phyloP scores from a whole-genome alignment of 306 rosid species.

The Citrullus colocynthis region DNA sequence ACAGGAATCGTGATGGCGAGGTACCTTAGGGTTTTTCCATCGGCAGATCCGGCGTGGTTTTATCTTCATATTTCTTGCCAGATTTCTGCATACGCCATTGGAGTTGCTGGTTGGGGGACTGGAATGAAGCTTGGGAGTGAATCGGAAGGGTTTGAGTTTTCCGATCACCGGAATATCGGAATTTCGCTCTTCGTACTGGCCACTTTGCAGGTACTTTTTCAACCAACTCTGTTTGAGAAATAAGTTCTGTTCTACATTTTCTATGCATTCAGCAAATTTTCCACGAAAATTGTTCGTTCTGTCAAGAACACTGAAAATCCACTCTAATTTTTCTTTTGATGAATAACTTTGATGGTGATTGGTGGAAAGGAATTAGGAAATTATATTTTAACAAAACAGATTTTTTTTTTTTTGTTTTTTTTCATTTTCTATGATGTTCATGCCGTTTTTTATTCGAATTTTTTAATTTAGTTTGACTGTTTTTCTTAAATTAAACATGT shows the following conservation, averaged over 20 bases:
- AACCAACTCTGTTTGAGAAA: background rate
- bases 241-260: background rate
- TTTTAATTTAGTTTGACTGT: background rate
- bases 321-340: background rate
- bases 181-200: constrained; percentile 57
- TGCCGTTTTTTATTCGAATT: background rate
- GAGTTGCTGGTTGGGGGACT: constrained; percentile 89
- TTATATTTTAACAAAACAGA: background rate
- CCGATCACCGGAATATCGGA: constrained; percentile 59
- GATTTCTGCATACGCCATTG: constrained; percentile 57
- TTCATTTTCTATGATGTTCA: too few species aligned
- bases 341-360: background rate
- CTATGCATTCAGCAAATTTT: background rate
- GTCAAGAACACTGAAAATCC: background rate
- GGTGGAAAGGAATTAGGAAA: background rate
- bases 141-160: constrained; percentile 24
- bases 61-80: constrained; percentile 68
- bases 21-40: constrained; percentile 48
- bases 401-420: too few species aligned
- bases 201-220: constrained; percentile 50
- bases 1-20: constrained; percentile 67
- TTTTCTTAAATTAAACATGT: background rate
- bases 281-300: background rate
- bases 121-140: constrained; percentile 76
- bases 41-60: constrained; percentile 90